Evolutionary conservation across 176 grass and related monocot species (phyloP), one percentile per base, ranked within the genome.

Genomic region (Pontederia crassipes): DNA sequence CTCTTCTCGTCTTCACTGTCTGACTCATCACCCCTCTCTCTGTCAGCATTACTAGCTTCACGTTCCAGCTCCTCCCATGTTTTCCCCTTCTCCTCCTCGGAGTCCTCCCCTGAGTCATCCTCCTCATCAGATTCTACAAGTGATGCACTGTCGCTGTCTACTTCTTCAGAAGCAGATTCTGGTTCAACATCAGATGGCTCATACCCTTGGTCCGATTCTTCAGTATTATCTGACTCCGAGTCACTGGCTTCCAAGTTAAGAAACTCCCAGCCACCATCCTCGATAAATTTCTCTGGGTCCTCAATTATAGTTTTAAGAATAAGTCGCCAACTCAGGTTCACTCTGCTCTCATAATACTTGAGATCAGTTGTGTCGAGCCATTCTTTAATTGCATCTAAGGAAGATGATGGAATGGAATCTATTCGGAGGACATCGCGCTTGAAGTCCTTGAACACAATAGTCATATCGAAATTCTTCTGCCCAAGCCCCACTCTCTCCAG

Each of bases 381-480:
- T 53, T 96, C 91, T 72, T 96, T 96, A 64, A 96, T 87, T 53
- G 79, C 73, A 12, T 96, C 83, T 11, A 87, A 69, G 4, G 83
- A 90, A 2, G 78, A 47, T 9, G 86, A 84, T 7, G 83, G 91
- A 54, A 96, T 96, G 10, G 91, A 96, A 73, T 96, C 83, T 1
- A 90, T 90, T 10, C 81, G 80, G 55, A 95, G 79, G 56, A 90
- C 86, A 9, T 96, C 86, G 66, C 80, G 76, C 64, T 96, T 96
- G 59, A 96, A 96, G 73, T 90, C 86, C 77, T 96, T 87, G 56
- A 87, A 96, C 50, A 96, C 91, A 0, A 96, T 96, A 20, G 91
- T 72, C 86, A 96, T 90, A 72, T 90, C 91, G 49, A 90, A 96
- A 32, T 87, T 90, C 83, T 87, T 96, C 8, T 83, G 82, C 29